A percentile compares a stretch with the other conserved stretches of the same genome.
These are phyloP conservation scores for Amborella trichopoda DNA, from an alignment of 164 flowering plant species.

Conservation along the genomic window DNA sequence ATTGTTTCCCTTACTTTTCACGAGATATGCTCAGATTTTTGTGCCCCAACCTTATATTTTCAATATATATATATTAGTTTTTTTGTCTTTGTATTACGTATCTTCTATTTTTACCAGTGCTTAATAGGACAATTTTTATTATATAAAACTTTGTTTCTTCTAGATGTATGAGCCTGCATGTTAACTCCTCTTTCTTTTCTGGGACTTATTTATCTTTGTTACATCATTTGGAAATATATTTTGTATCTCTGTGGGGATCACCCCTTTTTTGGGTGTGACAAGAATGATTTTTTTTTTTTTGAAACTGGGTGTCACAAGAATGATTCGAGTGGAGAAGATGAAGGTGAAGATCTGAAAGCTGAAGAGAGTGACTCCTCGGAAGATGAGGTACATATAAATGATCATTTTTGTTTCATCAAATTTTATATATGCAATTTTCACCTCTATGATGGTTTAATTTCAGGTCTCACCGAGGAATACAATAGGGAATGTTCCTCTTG, in stretches of 20 bases:
- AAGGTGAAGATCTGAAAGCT: slow-evolving; percentile 6
- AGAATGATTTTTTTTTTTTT: neutral
- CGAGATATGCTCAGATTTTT: neutral
- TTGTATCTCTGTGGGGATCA: too few relatives aligned
- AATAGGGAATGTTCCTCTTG: slow-evolving; percentile 76
- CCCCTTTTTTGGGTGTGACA: neutral
- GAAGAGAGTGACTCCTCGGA: slow-evolving; percentile 46
- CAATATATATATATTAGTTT: neutral
- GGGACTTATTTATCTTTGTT: too few relatives aligned
- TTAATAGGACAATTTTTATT: neutral
- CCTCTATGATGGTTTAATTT: neutral
- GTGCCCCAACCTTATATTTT: neutral
- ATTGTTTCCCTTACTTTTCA: neutral
- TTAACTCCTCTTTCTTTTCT: too few relatives aligned
- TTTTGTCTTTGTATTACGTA: neutral
- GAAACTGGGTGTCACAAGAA: neutral
- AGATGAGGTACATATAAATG: slow-evolving; percentile 21
- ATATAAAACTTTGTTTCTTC: too few relatives aligned
- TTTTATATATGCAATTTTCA: neutral
- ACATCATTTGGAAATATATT: too few relatives aligned
- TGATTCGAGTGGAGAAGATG: slow-evolving; percentile 11
- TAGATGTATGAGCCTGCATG: too few relatives aligned
- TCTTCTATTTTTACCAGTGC: neutral
- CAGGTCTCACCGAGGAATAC: slow-evolving; percentile 85
- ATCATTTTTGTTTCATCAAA: neutral